These are phyloP conservation scores for Diutina pseudorugosa DNA, from an alignment of 1,139 yeast species.

Conservation along the genomic window DNA sequence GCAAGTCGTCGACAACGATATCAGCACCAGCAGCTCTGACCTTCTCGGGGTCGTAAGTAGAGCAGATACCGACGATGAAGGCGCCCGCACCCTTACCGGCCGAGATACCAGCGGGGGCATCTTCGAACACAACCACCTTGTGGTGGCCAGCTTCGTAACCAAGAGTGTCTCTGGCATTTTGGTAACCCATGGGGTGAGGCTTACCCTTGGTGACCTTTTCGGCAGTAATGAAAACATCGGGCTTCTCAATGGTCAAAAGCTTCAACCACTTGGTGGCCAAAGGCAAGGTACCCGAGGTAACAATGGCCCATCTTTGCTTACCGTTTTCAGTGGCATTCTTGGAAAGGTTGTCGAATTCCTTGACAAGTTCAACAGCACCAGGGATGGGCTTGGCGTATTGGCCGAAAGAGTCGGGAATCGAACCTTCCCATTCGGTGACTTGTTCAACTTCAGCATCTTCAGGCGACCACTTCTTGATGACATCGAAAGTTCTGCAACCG, in stretches of 20 bases:
- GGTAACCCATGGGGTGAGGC: slow-evolving; percentile 79
- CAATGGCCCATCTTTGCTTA: slow-evolving; percentile 64
- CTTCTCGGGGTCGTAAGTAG: slow-evolving; percentile 60
- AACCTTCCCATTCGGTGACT: slow-evolving; percentile 58
- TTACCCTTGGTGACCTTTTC: slow-evolving; percentile 67
- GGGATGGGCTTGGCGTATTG: slow-evolving; percentile 61
- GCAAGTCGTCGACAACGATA: slow-evolving; percentile 64
- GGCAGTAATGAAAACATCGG: slow-evolving; percentile 69
- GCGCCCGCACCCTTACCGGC: slow-evolving; percentile 86
- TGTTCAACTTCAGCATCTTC: slow-evolving; percentile 57
- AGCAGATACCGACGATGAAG: slow-evolving; percentile 69
- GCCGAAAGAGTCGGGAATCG: slow-evolving; percentile 62
- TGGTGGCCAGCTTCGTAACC: slow-evolving; percentile 34
- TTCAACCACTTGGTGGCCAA: slow-evolving; percentile 74
- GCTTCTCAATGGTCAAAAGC: slow-evolving; percentile 48
- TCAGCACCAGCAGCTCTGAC: slow-evolving; percentile 70
- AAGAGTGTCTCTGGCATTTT: slow-evolving; percentile 47
- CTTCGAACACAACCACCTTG: slow-evolving; percentile 67
- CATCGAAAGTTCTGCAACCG: slow-evolving; percentile 76
- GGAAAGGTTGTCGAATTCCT: slow-evolving; percentile 35
- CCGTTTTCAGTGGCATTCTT: slow-evolving; percentile 29
- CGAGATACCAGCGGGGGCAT: slow-evolving; percentile 78
- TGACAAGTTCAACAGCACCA: slow-evolving; percentile 57
- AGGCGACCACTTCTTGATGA: slow-evolving; percentile 63
- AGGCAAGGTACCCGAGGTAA: slow-evolving; percentile 69